Conservation (phyloP, 306 rosid species). For the Sindora glabra region DNA sequence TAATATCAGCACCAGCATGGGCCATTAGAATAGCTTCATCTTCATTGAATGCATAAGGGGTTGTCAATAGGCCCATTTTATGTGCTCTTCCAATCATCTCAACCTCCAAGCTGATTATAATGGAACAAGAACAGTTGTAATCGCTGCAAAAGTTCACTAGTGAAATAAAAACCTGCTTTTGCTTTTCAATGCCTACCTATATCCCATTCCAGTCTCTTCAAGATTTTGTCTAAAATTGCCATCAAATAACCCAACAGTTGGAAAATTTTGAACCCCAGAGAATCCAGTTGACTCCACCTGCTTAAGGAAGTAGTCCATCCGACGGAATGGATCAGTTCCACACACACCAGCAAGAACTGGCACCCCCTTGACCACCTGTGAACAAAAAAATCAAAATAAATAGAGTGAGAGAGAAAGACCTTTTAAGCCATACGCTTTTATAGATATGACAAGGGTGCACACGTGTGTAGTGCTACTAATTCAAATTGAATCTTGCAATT, state of each 20-base stretch:
- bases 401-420: neutral
- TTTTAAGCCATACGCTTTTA: neutral
- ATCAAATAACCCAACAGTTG: conserved; percentile 89
- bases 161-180: neutral
- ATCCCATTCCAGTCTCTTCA: conserved; percentile 98
- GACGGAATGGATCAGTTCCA: conserved; percentile 90
- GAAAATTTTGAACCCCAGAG: conserved; percentile 90
- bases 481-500: neutral
- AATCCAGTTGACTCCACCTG: conserved; percentile 88
- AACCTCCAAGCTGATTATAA: conserved; percentile 67
- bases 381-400: conserved; percentile 8
- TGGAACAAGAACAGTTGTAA: conserved; percentile 12
- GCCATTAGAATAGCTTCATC: conserved; percentile 79
- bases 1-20: conserved; percentile 75
- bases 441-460: neutral
- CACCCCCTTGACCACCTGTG: conserved; percentile 68
- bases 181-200: conserved; percentile 51
- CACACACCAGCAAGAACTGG: conserved; percentile 94
- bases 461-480: neutral
- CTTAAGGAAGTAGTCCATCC: conserved; percentile 77
- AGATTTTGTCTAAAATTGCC: conserved; percentile 92
- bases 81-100: conserved; percentile 86
- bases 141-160: neutral
- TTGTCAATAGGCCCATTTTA: conserved; percentile 83
- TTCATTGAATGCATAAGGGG: conserved; percentile 82